Conservation (phyloP, 2,329 filamentous ascomycete species). For the Trichophyton mentagrophytes region DNA sequence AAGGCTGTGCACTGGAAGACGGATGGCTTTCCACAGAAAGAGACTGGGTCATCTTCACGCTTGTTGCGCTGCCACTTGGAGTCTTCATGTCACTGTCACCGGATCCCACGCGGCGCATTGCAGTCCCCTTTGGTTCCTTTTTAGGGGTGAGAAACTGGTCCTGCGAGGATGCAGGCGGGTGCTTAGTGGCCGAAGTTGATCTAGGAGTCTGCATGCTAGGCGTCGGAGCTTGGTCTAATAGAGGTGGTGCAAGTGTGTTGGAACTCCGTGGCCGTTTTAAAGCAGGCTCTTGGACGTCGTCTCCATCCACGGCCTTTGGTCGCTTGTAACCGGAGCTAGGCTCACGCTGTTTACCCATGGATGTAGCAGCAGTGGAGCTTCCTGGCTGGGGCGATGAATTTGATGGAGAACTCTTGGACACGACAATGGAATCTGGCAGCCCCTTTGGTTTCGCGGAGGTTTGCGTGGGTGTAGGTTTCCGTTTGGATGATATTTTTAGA, state of each 20-base stretch:
- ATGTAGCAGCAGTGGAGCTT: slow-evolving; percentile 5
- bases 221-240: slow-evolving; percentile 25
- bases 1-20: slow-evolving; percentile 17
- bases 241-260: slow-evolving; percentile 18
- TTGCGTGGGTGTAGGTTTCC: slow-evolving; percentile 19
- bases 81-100: slow-evolving; percentile 30
- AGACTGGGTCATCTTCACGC: slow-evolving; percentile 14
- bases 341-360: slow-evolving; percentile 13
- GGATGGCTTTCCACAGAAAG: slow-evolving; percentile 17
- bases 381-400: slow-evolving; percentile 7
- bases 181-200: slow-evolving; percentile 21
- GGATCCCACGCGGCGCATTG: slow-evolving; percentile 30
- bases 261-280: slow-evolving; percentile 25
- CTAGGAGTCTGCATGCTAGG: slow-evolving; percentile 23
- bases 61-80: slow-evolving; percentile 21
- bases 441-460: slow-evolving; percentile 18
- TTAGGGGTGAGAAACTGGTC: slow-evolving; percentile 29
- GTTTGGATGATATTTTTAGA: slow-evolving; percentile 32
- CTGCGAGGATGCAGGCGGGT: slow-evolving; percentile 22
- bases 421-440: slow-evolving; percentile 13
- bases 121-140: slow-evolving; percentile 28
- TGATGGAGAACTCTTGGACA: slow-evolving; percentile 4
- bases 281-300: slow-evolving; percentile 18
- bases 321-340: slow-evolving; percentile 17
- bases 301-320: slow-evolving; percentile 17